Evolutionary conservation across 768 basidiomycete species (phyloP), one percentile per base, ranked within the genome.

Genomic region (Cubamyces lactineus): DNA sequence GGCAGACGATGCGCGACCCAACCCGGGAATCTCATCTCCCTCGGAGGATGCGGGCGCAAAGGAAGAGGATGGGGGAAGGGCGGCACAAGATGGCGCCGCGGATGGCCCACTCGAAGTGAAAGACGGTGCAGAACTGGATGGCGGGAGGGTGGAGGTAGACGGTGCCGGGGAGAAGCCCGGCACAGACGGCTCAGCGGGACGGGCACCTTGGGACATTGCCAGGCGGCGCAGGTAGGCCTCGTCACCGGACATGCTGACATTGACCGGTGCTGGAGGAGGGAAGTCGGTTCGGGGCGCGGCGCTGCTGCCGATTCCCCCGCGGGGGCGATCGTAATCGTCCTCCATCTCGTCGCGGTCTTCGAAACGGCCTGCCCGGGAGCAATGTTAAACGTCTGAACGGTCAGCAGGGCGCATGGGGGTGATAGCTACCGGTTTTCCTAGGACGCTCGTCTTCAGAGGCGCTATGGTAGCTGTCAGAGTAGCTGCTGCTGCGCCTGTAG

Each of bases 151-250:
- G 15, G 53, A 24, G 34, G 61, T 7, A 6, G 58, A 41, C 2
- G 49, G 40, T 1, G 48, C 16, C 15, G 52, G 30, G 12, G 54
- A n/a, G 34, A 39, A 57, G 58, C 56, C 24, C 11, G 54, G 46
- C 15, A 53, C 28, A 19, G 63, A 38, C 15, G 57, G 40, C 40
- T 55, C 60, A 17, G 52, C 19, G 19, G 67, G 67, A n/a, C 64
- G 66, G 42, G 64, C 63, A 28, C 73, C 75, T n/a, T 70, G 61
- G 9, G 86, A 86, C 81, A 92, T 77, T n/a, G 87, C 88, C 12
- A 91, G 76, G 13, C 91, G 85, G 43, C 87, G 85, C 66, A 86
- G 86, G 69, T 85, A 92, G 1, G 87, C 90, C 69, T 91, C 92
- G 50, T 93, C 91, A n/a, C 90, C 91, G 2, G 85, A 85, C 65